Base-by-base conservation (phyloP, 495 filamentous ascomycete species). In the Xylaria flabelliformis region DNA sequence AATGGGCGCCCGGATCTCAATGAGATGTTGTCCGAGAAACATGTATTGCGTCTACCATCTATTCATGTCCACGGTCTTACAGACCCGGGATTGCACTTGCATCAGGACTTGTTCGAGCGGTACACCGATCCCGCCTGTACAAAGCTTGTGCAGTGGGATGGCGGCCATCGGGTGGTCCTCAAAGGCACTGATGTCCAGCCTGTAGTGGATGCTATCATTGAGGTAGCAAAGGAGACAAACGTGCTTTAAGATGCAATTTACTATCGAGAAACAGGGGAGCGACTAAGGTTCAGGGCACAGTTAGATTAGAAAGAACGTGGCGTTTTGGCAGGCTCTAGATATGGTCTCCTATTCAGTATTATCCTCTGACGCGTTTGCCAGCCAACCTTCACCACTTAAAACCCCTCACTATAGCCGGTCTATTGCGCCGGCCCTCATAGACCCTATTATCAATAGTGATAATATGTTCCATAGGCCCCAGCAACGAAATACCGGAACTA, bases 41-140 rank as follows among this genome's bases (percentile, higher is more conserved):
- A 82, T 44, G 51, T 74, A 46, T 34, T 81, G 19, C 76, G 66
- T n/a, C 74, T 88, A n/a, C 88, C 89, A 41, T 90, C 89, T 17
- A 70, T 91, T 34, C 90, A 92, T 79, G 86, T 92, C 6, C 90
- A 91, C 79, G 90, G 90, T 0, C 69, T 87, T 77, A 78, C 74
- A 46, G 90, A 92, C 74, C 76, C 80, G 56, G 88, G 88, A 0
- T 70, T 91, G 39, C 74, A 84, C 55, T 69, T 86, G 41, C 89
- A 91, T 71, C 75, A 83, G 69, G 78, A 82, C 72, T 75, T 91
- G 74, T 68, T 84, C 12, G 73, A 82, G 9, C 74, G 83, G 65
- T 91, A 87, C 76, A 88, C 84, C 75, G 82, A 87, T 34, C 59
- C 75, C 44, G 77, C 76, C 1, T 85, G 74, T 41, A 73, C 82